Base-by-base conservation (phyloP, 2,329 filamentous ascomycete genomes). In the Nakataea oryzae region DNA sequence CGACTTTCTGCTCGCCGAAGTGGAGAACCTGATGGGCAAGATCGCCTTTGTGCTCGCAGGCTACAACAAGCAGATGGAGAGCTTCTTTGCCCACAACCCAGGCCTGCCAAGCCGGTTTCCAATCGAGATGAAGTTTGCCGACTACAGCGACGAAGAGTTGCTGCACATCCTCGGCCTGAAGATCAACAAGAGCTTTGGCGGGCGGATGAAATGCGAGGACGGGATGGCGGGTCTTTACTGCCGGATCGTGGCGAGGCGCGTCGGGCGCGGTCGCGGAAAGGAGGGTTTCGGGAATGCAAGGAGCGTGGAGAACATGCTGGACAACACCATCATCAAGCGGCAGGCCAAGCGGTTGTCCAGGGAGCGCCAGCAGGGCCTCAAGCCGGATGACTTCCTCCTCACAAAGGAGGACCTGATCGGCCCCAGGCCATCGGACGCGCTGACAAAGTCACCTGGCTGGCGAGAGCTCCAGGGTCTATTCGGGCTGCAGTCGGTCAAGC, bases 261-360 rank as follows among this genome's bases (percentile, higher is more conserved):
- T 91, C 14, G 87, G 87, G 0, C 75, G 80, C 8, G 80, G 81
- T 0, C 82, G 89, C 0, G 88, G 86, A 0, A 78, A 78, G 1
- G 80, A 85, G 30, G 88, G 88, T 0, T 93, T 92, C 64, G 89
- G 86, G 0, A 93, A 93, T 66, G 89, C 89, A 0, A 78, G 89
- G 1, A 79, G 84, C 0, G 74, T 92, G 0, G 83, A 91, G 57
- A 92, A 91, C 66, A 70, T 72, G 0, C 72, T 89, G 1, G 72
- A 79, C 0, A 71, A 66, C 1, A 32, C 11, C 7, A 84, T 92
- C 5, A 69, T 76, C 0, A 75, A 80, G 13, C 78, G 86, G 1
- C 89, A 92, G 68, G 77, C 85, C 0, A 75, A 75, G 1, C 77
- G 89, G 0, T 65, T 92, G 0, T 66, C 68, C 0, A 72, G 72